A percentile compares a stretch with the other conserved stretches of the same genome.
Evolutionary conservation across 768 basidiomycete genomes (phyloP).

Genomic region (Leccinellum luteum): DNA sequence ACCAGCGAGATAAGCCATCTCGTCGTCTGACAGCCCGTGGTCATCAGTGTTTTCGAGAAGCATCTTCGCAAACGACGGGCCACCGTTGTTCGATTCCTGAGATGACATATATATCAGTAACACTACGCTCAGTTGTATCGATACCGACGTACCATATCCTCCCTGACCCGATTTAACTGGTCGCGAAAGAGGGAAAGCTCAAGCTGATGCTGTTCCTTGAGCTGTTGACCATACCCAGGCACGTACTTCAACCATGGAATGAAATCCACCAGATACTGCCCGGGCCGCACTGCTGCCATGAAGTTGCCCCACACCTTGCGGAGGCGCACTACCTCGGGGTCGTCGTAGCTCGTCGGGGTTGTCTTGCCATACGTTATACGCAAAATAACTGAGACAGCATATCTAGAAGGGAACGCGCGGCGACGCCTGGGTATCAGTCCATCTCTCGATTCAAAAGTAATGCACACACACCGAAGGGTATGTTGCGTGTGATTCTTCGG

Average conservation of each 20-base stretch:
- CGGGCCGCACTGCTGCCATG: constrained; percentile 30
- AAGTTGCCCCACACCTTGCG: constrained; percentile 22
- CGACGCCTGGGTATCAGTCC: not conserved
- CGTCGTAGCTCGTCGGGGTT: constrained; percentile 15
- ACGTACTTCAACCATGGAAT: constrained; percentile 40
- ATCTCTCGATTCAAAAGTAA: not conserved
- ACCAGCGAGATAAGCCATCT: constrained; percentile 59
- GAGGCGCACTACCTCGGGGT: constrained; percentile 17
- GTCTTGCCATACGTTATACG: constrained; percentile 27
- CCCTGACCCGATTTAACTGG: constrained; percentile 31
- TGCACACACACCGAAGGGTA: constrained; percentile 13
- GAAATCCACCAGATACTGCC: constrained; percentile 32
- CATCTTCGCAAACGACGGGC: constrained; percentile 45
- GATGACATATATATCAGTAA: not conserved
- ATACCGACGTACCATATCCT: constrained; percentile 2
- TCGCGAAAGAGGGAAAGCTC: constrained; percentile 50
- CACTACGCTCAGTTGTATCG: not conserved
- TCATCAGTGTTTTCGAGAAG: constrained; percentile 49
- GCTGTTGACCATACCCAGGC: constrained; percentile 54
- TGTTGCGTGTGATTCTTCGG: constrained; percentile 10
- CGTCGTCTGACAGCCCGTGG: constrained; percentile 47
- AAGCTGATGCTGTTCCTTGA: constrained; percentile 49
- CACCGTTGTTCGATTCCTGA: constrained; percentile 9
- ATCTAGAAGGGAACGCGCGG: constrained; percentile 13
- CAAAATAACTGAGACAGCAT: constrained; percentile 21